Base-by-base conservation (phyloP, 768 basidiomycete species). In the Leccinum subtestaceum region DNA sequence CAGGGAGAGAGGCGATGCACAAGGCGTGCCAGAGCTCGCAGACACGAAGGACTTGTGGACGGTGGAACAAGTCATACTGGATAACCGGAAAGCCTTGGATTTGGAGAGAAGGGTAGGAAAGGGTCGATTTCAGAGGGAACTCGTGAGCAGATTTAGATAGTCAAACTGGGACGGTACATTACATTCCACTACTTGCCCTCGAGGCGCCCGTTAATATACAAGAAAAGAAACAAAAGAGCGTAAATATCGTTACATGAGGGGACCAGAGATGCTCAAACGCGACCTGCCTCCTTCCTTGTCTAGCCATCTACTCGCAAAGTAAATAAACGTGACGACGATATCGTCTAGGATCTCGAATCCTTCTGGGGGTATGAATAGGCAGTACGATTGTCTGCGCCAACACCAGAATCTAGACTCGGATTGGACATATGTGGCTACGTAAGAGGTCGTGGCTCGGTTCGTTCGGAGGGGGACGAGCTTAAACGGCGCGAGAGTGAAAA, bases 241-340 rank as follows among this genome's bases (percentile, higher is more conserved):
- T 15, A 55, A 3, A 55, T 3, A n/a, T 25, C 38, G 27, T 11
- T 53, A 60, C 6, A 55, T 4, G n/a, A 57, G 1, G 0, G 40
- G 19, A 5, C 57, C 52, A 2, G 65, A 56, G 9, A 63, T 45
- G 45, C 62, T 53, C 1, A 50, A 5, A 36, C 57, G 63, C 0
- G 67, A 52, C 53, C 17, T 71, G 34, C 3, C 7, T 15, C 46
- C 36, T 38, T 74, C 71, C 32, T 51, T 64, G 17, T 69, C 71
- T 5, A 62, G 64, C 71, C 71, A 72, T 55, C 60, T 70, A 21
- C 59, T 45, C 52, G 69, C 72, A n/a, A 74, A 73, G 48, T 73
- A 76, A 19, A 76, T 59, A 31, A 76, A 75, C 0, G 75, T 75
- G 55, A 74, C 71, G 32, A 75, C 25, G 36, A 75, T 74, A 36